These are phyloP conservation scores for Cyberlindnera saturnus DNA, from an alignment of 805 yeast genomes.

Conservation along the genomic window DNA sequence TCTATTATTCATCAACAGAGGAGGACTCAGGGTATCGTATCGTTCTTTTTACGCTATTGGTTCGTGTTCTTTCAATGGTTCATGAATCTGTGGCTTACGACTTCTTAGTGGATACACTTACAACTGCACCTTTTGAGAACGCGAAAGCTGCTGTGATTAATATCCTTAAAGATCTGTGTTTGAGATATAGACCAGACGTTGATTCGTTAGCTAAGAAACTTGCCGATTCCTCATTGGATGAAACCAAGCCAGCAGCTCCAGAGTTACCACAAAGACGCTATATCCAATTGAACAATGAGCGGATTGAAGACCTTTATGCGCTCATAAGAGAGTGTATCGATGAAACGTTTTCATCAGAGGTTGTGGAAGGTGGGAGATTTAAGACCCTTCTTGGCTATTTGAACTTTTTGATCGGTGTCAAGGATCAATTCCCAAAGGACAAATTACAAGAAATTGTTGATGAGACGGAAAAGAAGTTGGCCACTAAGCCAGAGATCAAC, in stretches of 20 bases:
- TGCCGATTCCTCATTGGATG: constrained; percentile 3
- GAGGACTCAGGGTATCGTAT: constrained; percentile 32
- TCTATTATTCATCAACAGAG: constrained; percentile 31
- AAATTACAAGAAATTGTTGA: constrained; percentile 27
- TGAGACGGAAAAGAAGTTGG: constrained; percentile 18
- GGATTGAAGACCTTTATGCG: constrained; percentile 37
- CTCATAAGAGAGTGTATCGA: constrained; percentile 34
- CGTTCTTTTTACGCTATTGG: constrained; percentile 53
- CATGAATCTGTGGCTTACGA: constrained; percentile 52
- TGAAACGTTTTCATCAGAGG: constrained; percentile 19
- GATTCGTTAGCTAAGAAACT: constrained; percentile 6
- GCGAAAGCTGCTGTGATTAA: constrained; percentile 56
- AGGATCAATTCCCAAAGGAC: constrained; percentile 25
- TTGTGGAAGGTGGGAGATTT: constrained; percentile 24
- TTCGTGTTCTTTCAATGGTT: constrained; percentile 52
- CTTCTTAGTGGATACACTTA: constrained; percentile 59
- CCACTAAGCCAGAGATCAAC: constrained; percentile 7
- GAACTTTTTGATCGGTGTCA: constrained; percentile 42
- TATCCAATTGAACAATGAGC: constrained; percentile 36
- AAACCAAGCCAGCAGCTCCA: constrained; percentile 22
- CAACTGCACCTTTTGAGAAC: constrained; percentile 58
- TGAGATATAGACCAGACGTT: constrained; percentile 26
- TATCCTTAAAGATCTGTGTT: constrained; percentile 61
- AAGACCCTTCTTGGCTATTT: constrained; percentile 48
- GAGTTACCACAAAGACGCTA: constrained; percentile 37